Conservation (phyloP, 768 basidiomycete species). For the Cyclocybe aegerita region DNA sequence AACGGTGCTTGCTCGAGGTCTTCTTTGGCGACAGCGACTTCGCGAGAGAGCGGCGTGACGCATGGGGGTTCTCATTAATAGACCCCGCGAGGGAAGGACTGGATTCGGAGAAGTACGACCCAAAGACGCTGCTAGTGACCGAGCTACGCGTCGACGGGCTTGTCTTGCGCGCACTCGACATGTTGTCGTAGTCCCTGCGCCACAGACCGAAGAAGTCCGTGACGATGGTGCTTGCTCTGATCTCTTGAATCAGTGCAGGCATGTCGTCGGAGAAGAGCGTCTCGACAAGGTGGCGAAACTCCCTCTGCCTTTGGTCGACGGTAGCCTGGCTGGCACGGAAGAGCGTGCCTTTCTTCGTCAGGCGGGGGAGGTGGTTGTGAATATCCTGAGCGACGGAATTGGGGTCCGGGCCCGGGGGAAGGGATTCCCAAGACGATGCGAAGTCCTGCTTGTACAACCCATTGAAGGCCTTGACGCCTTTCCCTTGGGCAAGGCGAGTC, state of each 20-base stretch:
- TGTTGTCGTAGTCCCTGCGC: slow-evolving; percentile 68
- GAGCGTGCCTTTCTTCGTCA: slow-evolving; percentile 70
- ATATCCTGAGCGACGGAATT: slow-evolving; percentile 69
- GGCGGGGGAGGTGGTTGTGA: slow-evolving; percentile 61
- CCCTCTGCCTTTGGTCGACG: slow-evolving; percentile 58
- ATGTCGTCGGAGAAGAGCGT: slow-evolving; percentile 59
- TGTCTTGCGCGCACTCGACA: slow-evolving; percentile 35
- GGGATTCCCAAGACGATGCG: slow-evolving; percentile 83
- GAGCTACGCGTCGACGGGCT: slow-evolving; percentile 34
- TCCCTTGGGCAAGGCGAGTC: slow-evolving; percentile 64
- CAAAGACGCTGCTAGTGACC: slow-evolving; percentile 53
- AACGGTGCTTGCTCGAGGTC: no score
- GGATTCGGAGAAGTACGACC: slow-evolving; percentile 57
- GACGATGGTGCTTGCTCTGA: slow-evolving; percentile 54
- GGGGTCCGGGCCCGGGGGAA: slow-evolving; percentile 82
- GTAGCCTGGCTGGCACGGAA: slow-evolving; percentile 72
- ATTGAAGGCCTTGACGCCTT: slow-evolving; percentile 69
- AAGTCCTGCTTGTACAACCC: slow-evolving; percentile 67
- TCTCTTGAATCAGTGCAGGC: slow-evolving; percentile 65
- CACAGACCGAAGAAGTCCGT: slow-evolving; percentile 81
- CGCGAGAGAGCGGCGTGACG: slow-evolving; percentile 17
- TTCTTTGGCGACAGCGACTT: not conserved
- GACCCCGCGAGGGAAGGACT: slow-evolving; percentile 20
- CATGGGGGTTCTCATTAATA: slow-evolving; percentile 9
- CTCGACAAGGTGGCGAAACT: slow-evolving; percentile 59